Evolutionary conservation across 2,329 filamentous ascomycete species (phyloP).

Genomic region (Aureobasidium melanogenum): DNA sequence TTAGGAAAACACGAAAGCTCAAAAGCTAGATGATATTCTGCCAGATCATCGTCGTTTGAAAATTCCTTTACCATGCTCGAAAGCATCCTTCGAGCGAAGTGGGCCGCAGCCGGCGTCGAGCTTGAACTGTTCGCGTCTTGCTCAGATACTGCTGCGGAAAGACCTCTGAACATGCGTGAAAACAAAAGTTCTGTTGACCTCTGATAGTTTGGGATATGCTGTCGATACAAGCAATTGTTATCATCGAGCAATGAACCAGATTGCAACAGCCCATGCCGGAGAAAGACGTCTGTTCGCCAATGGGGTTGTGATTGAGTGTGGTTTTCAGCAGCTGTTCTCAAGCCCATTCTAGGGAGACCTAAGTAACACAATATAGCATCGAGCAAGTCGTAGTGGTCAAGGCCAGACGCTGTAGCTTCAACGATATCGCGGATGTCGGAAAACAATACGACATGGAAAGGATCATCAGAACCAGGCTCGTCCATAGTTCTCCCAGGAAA

Average conservation of each 20-base stretch:
- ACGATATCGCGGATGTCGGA: slow-evolving; percentile 63
- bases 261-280: slow-evolving; percentile 4
- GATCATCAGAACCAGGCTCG: slow-evolving; percentile 55
- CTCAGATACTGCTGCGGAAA: not conserved
- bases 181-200: slow-evolving; percentile 13
- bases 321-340: not conserved
- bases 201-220: not conserved
- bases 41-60: slow-evolving; percentile 44
- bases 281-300: slow-evolving; percentile 1
- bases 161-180: not conserved
- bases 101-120: not conserved
- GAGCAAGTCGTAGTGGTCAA: slow-evolving; percentile 43
- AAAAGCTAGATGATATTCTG: slow-evolving; percentile 62
- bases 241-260: too few relatives aligned
- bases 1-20: slow-evolving; percentile 46
- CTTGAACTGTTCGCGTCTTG: not conserved
- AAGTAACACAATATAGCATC: slow-evolving; percentile 53
- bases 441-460: slow-evolving; percentile 72
- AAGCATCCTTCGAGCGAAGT: slow-evolving; percentile 41
- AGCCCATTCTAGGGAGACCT: slow-evolving; percentile 40
- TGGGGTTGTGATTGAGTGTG: not conserved
- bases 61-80: slow-evolving; percentile 44
- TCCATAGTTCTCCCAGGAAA: slow-evolving; percentile 68
- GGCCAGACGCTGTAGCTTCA: slow-evolving; percentile 30
- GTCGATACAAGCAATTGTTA: not conserved